phyloP scores from a whole-genome alignment of 2,329 filamentous ascomycete species.

The Cladosporium cucumerinum region DNA sequence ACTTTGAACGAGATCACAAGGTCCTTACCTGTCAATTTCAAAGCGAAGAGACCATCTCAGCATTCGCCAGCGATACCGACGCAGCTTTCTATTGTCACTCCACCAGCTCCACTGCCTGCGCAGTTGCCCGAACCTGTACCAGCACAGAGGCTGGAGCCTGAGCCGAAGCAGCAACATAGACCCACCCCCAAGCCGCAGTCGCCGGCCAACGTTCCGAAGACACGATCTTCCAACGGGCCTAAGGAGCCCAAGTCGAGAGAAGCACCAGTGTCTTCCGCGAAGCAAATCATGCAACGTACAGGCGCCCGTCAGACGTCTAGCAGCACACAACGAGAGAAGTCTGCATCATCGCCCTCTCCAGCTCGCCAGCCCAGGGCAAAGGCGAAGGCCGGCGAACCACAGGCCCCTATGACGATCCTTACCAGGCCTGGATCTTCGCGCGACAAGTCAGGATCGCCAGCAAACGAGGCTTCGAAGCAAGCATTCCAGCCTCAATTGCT shows the following conservation, averaged over 20 bases:
- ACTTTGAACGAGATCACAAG: conserved; percentile 35
- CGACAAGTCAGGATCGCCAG: conserved; percentile 20
- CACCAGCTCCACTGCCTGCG: conserved; percentile 14
- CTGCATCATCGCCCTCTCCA: conserved; percentile 7
- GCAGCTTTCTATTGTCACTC: conserved; percentile 2
- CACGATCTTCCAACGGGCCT: neutral
- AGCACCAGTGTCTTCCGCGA: neutral
- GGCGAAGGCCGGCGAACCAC: conserved; percentile 2
- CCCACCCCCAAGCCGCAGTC: neutral
- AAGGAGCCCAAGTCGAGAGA: conserved; percentile 1
- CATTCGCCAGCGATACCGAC: conserved; percentile 10
- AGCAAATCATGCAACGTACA: conserved; percentile 14
- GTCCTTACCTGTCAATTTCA: conserved; percentile 28
- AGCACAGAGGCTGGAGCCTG: neutral
- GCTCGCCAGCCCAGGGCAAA: conserved; percentile 6
- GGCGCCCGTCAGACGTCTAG: neutral
- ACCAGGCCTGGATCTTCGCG: conserved; percentile 25
- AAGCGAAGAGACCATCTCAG: conserved; percentile 20
- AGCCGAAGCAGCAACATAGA: conserved; percentile 1
- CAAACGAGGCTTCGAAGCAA: conserved; percentile 24
- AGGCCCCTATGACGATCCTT: conserved; percentile 22
- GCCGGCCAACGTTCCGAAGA: conserved; percentile 1
- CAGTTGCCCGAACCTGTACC: neutral
- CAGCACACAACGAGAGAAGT: neutral
- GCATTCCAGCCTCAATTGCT: conserved; percentile 32